Evolutionary conservation across 176 grass and related monocot species (phyloP).

Genomic region (Bonia amplexicaulis): DNA sequence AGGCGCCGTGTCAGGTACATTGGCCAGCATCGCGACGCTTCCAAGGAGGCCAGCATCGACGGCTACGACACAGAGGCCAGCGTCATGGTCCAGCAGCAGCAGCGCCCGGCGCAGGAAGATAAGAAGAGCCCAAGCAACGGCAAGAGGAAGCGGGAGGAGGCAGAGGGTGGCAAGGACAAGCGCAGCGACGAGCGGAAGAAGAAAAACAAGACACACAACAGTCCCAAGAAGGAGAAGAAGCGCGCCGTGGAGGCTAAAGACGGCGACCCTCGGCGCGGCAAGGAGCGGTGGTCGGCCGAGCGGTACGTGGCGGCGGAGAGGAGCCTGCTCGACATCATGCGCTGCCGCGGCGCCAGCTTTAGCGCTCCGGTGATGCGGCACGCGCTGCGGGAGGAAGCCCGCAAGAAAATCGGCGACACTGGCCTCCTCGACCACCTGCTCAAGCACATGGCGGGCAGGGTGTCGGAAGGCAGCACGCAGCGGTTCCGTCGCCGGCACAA

Average conservation of each 20-base stretch:
- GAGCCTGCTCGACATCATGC: conserved; percentile 69
- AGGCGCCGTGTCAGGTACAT: conserved; percentile 77
- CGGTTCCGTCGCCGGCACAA: conserved; percentile 76
- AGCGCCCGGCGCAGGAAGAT: background rate
- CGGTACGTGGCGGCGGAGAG: conserved; percentile 60
- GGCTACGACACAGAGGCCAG: conserved; percentile 40
- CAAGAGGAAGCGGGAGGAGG: conserved; percentile 42
- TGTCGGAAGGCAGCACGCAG: conserved; percentile 50
- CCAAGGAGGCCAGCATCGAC: conserved; percentile 23
- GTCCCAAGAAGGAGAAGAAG: conserved; percentile 40
- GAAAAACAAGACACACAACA: conserved; percentile 26
- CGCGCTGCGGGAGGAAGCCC: conserved; percentile 63
- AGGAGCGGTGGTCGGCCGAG: conserved; percentile 75
- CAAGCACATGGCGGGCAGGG: conserved; percentile 77
- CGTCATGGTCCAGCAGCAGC: conserved; percentile 13
- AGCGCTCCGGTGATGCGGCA: conserved; percentile 61
- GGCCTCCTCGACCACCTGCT: conserved; percentile 90
- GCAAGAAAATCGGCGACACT: conserved; percentile 86
- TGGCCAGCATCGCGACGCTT: conserved; percentile 40
- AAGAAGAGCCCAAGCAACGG: conserved; percentile 23
- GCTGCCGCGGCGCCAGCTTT: conserved; percentile 34
- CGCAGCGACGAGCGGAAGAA: background rate
- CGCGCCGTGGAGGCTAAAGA: conserved; percentile 40
- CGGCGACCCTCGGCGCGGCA: conserved; percentile 36
- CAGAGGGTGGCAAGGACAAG: conserved; percentile 16